Conservation (phyloP, 371 early-diverging fungal genomes). For the Funneliformis caledonium region DNA sequence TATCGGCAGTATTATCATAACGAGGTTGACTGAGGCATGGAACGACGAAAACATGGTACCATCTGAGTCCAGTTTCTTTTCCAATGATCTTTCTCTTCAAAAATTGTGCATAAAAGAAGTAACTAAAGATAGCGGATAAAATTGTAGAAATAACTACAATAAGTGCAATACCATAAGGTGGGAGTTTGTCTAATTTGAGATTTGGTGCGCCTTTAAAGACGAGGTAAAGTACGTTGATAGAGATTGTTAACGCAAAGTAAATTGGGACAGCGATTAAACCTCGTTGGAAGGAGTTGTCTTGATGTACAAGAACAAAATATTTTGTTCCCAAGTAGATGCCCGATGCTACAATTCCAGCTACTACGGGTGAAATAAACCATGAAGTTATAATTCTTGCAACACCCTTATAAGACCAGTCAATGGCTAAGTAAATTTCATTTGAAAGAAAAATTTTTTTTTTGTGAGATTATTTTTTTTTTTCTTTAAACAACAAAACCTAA, state of each 20-base stretch:
- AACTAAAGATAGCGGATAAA: slow-evolving; percentile 57
- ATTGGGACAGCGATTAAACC: slow-evolving; percentile 80
- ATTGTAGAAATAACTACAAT: slow-evolving; percentile 63
- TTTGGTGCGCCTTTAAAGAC: slow-evolving; percentile 74
- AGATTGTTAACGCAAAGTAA: slow-evolving; percentile 76
- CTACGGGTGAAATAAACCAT: slow-evolving; percentile 79
- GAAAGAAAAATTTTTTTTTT: too few species aligned
- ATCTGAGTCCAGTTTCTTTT: slow-evolving; percentile 65
- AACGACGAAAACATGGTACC: slow-evolving; percentile 71
- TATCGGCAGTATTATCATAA: slow-evolving; percentile 35
- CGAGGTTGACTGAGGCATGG: slow-evolving; percentile 51
- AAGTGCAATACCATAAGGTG: slow-evolving; percentile 55
- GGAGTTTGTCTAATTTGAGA: slow-evolving; percentile 45
- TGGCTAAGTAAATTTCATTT: neutral
- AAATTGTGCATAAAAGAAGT: slow-evolving; percentile 68
- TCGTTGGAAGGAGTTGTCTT: slow-evolving; percentile 70
- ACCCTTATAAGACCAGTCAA: slow-evolving; percentile 69
- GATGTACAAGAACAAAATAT: slow-evolving; percentile 59
- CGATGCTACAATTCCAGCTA: slow-evolving; percentile 70
- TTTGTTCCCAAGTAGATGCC: slow-evolving; percentile 71
- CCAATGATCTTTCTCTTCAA: slow-evolving; percentile 64
- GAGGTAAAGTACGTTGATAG: slow-evolving; percentile 75
- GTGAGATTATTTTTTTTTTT: neutral
- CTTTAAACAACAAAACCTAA: neutral
- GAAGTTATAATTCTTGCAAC: slow-evolving; percentile 74